Evolutionary conservation across 2,329 filamentous ascomycete species (phyloP).

Genomic region (Cercospora citrullina): DNA sequence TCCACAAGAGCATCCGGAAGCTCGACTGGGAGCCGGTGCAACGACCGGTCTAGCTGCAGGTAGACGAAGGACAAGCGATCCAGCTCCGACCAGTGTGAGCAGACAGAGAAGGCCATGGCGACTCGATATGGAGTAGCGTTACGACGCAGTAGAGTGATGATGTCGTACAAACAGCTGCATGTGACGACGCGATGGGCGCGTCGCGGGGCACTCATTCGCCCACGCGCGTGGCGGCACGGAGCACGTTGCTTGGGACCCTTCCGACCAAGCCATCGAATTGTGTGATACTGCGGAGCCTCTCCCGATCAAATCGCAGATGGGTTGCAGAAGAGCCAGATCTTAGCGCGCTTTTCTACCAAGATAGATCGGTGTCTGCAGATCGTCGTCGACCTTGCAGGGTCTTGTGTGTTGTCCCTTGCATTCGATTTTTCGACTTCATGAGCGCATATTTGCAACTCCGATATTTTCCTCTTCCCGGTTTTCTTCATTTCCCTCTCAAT

Average conservation of each 20-base stretch:
- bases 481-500: not conserved
- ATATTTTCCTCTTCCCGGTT: not conserved
- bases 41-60: conserved; percentile 17
- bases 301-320: conserved; percentile 1
- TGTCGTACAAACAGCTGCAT: conserved; percentile 17
- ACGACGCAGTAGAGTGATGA: conserved; percentile 14
- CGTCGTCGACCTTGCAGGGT: conserved; percentile 2
- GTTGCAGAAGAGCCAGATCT: conserved; percentile 16
- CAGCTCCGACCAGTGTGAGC: conserved; percentile 10
- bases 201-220: conserved; percentile 13
- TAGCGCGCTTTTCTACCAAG: conserved; percentile 15
- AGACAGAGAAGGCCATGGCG: conserved; percentile 5
- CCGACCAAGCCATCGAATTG: not conserved
- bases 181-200: conserved; percentile 16
- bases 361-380: conserved; percentile 8
- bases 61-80: conserved; percentile 14
- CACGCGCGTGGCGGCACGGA: not conserved
- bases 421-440: not conserved
- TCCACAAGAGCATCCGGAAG: conserved; percentile 16
- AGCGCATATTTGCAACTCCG: not conserved
- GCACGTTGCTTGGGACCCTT: conserved; percentile 14
- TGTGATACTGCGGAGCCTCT: conserved; percentile 1
- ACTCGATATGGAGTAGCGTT: conserved; percentile 15
- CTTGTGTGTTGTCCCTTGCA: conserved; percentile 2
- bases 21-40: conserved; percentile 10